Evolutionary conservation across 2,329 filamentous ascomycete genomes (phyloP).

Genomic region (Byssothecium circinans): DNA sequence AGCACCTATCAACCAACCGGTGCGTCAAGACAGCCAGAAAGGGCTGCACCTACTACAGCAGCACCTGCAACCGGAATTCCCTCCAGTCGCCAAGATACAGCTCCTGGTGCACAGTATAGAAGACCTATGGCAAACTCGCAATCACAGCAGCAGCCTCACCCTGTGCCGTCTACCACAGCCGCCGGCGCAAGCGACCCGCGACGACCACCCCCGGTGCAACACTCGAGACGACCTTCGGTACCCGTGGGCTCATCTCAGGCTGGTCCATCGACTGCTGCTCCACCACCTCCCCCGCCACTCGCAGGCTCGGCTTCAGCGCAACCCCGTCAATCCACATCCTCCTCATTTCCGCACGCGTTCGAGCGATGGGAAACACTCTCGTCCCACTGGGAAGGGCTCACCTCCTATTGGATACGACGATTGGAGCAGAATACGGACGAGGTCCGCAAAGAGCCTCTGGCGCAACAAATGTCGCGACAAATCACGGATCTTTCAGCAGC

Average conservation of each 20-base stretch:
- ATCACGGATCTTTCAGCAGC: slow-evolving; percentile 97
- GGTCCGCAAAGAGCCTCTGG: slow-evolving; percentile 77
- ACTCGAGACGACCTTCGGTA: slow-evolving; percentile 37
- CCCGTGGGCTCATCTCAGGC: slow-evolving; percentile 36
- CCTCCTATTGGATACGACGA: slow-evolving; percentile 94
- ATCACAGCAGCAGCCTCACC: slow-evolving; percentile 41
- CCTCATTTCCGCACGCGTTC: slow-evolving; percentile 92
- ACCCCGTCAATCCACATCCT: slow-evolving; percentile 48
- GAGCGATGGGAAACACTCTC: slow-evolving; percentile 97
- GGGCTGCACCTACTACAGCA: slow-evolving; percentile 14
- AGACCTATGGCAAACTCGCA: slow-evolving; percentile 38
- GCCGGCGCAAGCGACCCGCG: slow-evolving; percentile 29
- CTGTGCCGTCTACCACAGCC: slow-evolving; percentile 23
- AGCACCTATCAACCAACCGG: slow-evolving; percentile 27
- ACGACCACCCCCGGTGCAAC: slow-evolving; percentile 33
- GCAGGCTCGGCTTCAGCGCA: slow-evolving; percentile 30
- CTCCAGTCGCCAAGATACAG: slow-evolving; percentile 27
- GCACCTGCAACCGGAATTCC: slow-evolving; percentile 19
- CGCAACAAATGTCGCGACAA: slow-evolving; percentile 85
- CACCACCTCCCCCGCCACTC: slow-evolving; percentile 29
- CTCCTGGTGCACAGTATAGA: slow-evolving; percentile 31
- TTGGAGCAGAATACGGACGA: slow-evolving; percentile 89
- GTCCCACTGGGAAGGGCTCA: slow-evolving; percentile 96
- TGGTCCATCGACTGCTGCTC: slow-evolving; percentile 29
- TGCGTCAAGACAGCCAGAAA: slow-evolving; percentile 34